phyloP scores from a whole-genome alignment of 1,284 basidiomycete genomes.

The Tylopilus sp. region DNA sequence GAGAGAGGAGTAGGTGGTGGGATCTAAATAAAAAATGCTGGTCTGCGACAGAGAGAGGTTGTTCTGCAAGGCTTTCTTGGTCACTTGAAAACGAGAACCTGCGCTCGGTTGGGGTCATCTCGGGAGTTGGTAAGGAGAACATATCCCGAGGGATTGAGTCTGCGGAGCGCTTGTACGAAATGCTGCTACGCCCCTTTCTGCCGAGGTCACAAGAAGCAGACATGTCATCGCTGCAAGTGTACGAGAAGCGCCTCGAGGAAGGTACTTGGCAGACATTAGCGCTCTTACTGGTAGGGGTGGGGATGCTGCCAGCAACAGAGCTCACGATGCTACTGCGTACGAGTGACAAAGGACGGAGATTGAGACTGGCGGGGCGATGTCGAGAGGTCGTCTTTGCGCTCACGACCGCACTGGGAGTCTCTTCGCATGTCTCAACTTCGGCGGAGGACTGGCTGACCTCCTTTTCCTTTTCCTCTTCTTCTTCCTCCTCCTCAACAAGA shows the following conservation, averaged over 20 bases:
- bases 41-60: conserved; percentile 60
- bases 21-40: conserved; percentile 80
- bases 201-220: conserved; percentile 8
- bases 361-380: conserved; percentile 60
- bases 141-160: conserved; percentile 38
- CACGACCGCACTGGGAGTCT: conserved; percentile 6
- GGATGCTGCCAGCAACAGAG: conserved; percentile 39
- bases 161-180: conserved; percentile 61
- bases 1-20: conserved; percentile 71
- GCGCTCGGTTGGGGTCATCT: conserved; percentile 61
- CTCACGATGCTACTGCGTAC: conserved; percentile 46
- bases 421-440: conserved; percentile 9
- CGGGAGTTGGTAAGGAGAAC: conserved; percentile 62
- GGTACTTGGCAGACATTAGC: not conserved
- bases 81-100: conserved; percentile 40
- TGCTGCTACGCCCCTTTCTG: conserved; percentile 53
- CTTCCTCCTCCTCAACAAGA: conserved; percentile 77
- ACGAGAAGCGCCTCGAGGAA: conserved; percentile 20
- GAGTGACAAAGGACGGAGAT: conserved; percentile 67
- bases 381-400: conserved; percentile 38
- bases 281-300: conserved; percentile 60
- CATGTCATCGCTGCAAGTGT: conserved; percentile 11
- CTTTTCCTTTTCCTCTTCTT: conserved; percentile 74
- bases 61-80: conserved; percentile 37
- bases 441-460: conserved; percentile 42